Evolutionary conservation across 805 yeast species (phyloP), one percentile per base, ranked within the genome.

Genomic region (Lipomyces yamadae): DNA sequence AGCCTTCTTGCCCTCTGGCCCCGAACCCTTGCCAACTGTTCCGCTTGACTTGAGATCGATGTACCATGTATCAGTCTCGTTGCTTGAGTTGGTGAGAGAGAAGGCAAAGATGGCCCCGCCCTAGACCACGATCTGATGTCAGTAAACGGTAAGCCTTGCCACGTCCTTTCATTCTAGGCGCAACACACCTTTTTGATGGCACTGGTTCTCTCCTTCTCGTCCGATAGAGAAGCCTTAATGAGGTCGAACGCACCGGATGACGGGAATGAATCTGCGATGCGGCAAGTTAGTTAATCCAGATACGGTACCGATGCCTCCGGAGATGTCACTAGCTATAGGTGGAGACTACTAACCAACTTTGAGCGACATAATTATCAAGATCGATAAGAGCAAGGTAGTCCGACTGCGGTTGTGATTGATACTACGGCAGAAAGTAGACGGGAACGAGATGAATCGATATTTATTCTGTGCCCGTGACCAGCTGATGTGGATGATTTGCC

Each of bases 11-110:
- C 85, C 84, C 53, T 76, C 75, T 55, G 79, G 74, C 5, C 67
- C 74, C 64, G 72, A 72, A 55, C 84, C 84, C 62, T 81, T 77
- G 37, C 82, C 83, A 56, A 81, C 84, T 52, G 73, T 75, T 60
- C 92, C 93, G 11, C 79, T 78, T 54, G 85, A 79, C 80, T 88
- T 88, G 70, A 88, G 84, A 75, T 90, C 93, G 66, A 90, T 80
- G 62, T 80, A 74, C 93, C 93, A 90, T 4, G 88, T 79, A 73
- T 83, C 84, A 62, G 83, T 81, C 76, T 86, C 81, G 68, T 86
- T 85, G 62, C 81, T 84, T 75, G 84, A 84, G 81, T 86, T 86
- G 79, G 84, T 86, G 74, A 90, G 82, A 72, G 88, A 86, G 77
- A 91, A 88, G 57, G 83, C 85, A 66, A 91, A 86, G 42, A 84